Evolutionary conservation across 768 basidiomycete species (phyloP), one percentile per base, ranked within the genome.

Genomic region (Agrocybe praecox): DNA sequence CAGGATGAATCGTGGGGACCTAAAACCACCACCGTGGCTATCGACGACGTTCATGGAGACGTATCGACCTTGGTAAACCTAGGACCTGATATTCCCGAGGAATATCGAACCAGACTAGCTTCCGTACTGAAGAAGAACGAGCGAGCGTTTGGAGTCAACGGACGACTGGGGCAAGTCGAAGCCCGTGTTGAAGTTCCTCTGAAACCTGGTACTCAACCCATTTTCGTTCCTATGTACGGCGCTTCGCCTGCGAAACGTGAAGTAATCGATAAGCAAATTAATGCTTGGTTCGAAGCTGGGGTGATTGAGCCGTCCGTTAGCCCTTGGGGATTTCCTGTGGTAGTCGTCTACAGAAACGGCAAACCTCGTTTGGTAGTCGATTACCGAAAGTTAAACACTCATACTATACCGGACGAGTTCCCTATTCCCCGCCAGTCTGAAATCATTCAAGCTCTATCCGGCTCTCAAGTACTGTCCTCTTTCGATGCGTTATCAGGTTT

Each of bases 221-320:
- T 74, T 0, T 72, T 68, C 0, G 14, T 72, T 0, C 67, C 73
- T 0, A 56, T 60, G 17, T 74, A 60, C 33, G 51, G 54, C 0
- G 52, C 63, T 14, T 72, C 69, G 1, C 71, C 67, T n/a, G n/a
- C n/a, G n/a, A n/a, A n/a, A n/a, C n/a, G n/a, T n/a, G n/a, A n/a
- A n/a, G n/a, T n/a, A n/a, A n/a, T n/a, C n/a, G n/a, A n/a, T n/a
- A n/a, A n/a, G n/a, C n/a, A n/a, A n/a, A n/a, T n/a, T n/a, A n/a
- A n/a, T n/a, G n/a, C n/a, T n/a, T n/a, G n/a, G n/a, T n/a, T n/a
- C n/a, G n/a, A n/a, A n/a, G n/a, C n/a, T 0, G 69, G 67, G 2
- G 72, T 80, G 0, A 77, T 80, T 11, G 75, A 80, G 52, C 69
- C 68, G 0, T 78, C 76, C 0, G 52, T 54, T 2, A 77, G 76